Base-by-base conservation (phyloP, 805 yeast species). In the Metschnikowia santaceciliae region DNA sequence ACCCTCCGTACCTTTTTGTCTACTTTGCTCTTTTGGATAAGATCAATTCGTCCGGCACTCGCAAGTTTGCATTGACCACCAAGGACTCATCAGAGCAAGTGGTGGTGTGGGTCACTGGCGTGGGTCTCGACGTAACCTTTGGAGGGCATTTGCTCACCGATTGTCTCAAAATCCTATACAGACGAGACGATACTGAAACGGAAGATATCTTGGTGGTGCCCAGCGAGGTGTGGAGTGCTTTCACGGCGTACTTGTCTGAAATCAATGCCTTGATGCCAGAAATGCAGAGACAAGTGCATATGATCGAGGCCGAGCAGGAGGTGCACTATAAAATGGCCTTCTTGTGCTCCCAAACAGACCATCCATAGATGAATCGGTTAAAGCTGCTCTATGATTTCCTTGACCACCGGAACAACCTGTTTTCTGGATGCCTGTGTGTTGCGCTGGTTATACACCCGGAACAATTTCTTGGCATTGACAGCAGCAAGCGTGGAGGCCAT, bases 351-450 rank as follows among this genome's bases (percentile, higher is more conserved):
- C 52, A 39, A 20, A 8, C 37, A 11, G 20, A 17, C n/a, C 30
- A 26, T 26, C 30, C 11, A 26, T 26, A 26, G 30, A 26, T 26
- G 30, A 26, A 26, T 26, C 30, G 30, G 1, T 26, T 26, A 26
- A 26, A 26, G 30, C 13, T 32, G 55, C 45, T 69, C 73, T 26
- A 73, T 51, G 30, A 64, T 59, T 1, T 57, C 59, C 62, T 74
- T 72, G 17, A 74, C 67, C 11, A 65, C 66, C 3, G 97, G 97
- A 4, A 88, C 96, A 11, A 90, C 88, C 63, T 88, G 95, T 64
- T 91, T 91, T 60, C 97, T 77, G 34, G 94, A 86, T 1, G 92
- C 91, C 6, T 69, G 64, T 13, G 77, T 60, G 53, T 86, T 82
- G 4, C 48, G 54, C 54, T 74, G 76, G 62, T 86, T 86, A 55